These are phyloP conservation scores for Colletotrichum melonis DNA, from an alignment of 2,329 filamentous ascomycete genomes.

Conservation along the genomic window DNA sequence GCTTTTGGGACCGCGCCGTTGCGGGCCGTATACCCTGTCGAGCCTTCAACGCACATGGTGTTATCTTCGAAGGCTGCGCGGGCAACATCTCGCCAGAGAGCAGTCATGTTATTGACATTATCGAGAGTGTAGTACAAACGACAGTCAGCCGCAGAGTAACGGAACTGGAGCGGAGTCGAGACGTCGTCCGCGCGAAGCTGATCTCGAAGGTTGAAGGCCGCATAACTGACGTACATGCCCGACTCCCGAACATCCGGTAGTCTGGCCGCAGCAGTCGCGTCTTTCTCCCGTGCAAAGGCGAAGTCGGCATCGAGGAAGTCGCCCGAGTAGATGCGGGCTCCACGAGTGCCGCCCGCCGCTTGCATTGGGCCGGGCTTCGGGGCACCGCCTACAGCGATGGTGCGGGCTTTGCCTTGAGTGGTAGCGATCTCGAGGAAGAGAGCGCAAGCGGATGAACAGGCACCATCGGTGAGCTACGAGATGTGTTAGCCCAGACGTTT, in stretches of 20 bases:
- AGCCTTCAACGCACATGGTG: constrained; percentile 17
- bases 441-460: constrained; percentile 70
- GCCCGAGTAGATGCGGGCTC: constrained; percentile 51
- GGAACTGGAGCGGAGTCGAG: constrained; percentile 64
- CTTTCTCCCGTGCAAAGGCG: constrained; percentile 6
- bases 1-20: background rate
- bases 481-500: background rate
- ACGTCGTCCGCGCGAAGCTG: constrained; percentile 30
- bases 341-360: constrained; percentile 67
- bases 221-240: constrained; percentile 21
- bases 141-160: constrained; percentile 67
- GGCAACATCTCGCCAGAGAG: constrained; percentile 61
- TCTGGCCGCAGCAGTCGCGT: background rate
- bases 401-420: constrained; percentile 62
- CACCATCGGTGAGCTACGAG: constrained; percentile 60
- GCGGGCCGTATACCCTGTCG: constrained; percentile 13
- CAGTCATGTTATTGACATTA: constrained; percentile 62
- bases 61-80: constrained; percentile 10
- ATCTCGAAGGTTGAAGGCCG: constrained; percentile 21
- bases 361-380: constrained; percentile 64
- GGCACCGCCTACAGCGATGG: constrained; percentile 69
- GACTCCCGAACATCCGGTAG: background rate
- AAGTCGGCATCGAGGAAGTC: constrained; percentile 35
- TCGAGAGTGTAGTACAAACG: constrained; percentile 65
- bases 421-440: constrained; percentile 68